phyloP scores from a whole-genome alignment of 2,329 filamentous ascomycete genomes.

The Rhytidhysteron rufulum region DNA sequence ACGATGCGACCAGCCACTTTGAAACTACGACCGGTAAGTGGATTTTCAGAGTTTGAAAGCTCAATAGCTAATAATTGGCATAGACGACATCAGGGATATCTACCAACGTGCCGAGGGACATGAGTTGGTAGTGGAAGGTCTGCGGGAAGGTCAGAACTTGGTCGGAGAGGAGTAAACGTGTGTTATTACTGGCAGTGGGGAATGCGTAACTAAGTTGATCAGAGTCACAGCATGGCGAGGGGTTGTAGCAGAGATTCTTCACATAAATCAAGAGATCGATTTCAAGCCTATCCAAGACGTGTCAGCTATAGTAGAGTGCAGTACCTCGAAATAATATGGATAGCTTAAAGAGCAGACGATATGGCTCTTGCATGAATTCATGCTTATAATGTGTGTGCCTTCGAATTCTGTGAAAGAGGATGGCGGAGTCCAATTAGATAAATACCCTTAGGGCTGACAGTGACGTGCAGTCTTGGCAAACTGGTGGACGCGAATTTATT shows the following conservation, averaged over 20 bases:
- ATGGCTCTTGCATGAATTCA: too few species aligned
- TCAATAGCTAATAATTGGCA: constrained; percentile 27
- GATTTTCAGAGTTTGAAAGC: not conserved
- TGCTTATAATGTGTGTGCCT: too few species aligned
- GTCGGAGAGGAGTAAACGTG: constrained; percentile 54
- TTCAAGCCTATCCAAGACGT: too few species aligned
- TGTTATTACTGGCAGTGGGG: not conserved
- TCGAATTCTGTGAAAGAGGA: too few species aligned
- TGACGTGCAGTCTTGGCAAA: not conserved
- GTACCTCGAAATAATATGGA: not conserved
- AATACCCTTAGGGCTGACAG: too few species aligned
- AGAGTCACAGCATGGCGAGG: not conserved
- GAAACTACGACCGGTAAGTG: constrained; percentile 71
- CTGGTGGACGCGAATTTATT: not conserved
- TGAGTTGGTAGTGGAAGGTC: constrained; percentile 81
- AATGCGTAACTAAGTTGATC: not conserved
- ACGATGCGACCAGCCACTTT: constrained; percentile 96
- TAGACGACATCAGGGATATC: constrained; percentile 91
- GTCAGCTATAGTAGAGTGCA: too few species aligned
- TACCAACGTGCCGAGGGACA: constrained; percentile 80
- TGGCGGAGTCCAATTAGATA: too few species aligned
- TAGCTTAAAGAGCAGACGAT: not conserved
- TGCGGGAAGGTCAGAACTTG: constrained; percentile 72
- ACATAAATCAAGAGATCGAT: too few species aligned
- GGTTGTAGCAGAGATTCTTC: not conserved